Conservation (phyloP, 768 basidiomycete species). For the Xerocomus spinulosus region DNA sequence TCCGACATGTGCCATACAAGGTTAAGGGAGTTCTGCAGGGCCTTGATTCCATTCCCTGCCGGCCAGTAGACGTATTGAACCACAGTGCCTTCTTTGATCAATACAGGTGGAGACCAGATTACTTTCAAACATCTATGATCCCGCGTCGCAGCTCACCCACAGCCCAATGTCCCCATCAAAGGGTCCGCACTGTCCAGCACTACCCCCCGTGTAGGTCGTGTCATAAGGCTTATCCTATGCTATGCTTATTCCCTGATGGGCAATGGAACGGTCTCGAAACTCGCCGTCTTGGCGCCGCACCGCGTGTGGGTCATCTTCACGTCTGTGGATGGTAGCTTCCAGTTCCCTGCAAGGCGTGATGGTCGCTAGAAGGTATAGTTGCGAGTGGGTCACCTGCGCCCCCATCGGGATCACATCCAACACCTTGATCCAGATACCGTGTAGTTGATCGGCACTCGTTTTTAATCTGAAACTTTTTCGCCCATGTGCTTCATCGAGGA, state of each 20-base stretch:
- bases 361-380: background rate
- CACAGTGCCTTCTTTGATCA: constrained; percentile 26
- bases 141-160: constrained; percentile 19
- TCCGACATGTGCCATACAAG: constrained; percentile 15
- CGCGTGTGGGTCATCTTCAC: constrained; percentile 9
- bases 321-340: constrained; percentile 4
- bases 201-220: too few species aligned
- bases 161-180: constrained; percentile 19
- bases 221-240: constrained; percentile 15
- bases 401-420: constrained; percentile 7
- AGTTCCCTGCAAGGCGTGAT: constrained; percentile 8
- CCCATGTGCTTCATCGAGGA: background rate
- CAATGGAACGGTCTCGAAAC: constrained; percentile 3
- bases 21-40: constrained; percentile 14
- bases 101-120: constrained; percentile 11
- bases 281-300: constrained; percentile 6
- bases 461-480: constrained; percentile 8
- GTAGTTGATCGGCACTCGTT: constrained; percentile 1
- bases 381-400: constrained; percentile 1
- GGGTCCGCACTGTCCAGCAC: constrained; percentile 1
- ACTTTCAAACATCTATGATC: constrained; percentile 16
- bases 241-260: constrained; percentile 1
- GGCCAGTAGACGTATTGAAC: constrained; percentile 15
- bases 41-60: constrained; percentile 20
- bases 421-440: constrained; percentile 9